Evolutionary conservation across 768 basidiomycete species (phyloP), one percentile per base, ranked within the genome.

Genomic region (Phlegmacium glaucopus): DNA sequence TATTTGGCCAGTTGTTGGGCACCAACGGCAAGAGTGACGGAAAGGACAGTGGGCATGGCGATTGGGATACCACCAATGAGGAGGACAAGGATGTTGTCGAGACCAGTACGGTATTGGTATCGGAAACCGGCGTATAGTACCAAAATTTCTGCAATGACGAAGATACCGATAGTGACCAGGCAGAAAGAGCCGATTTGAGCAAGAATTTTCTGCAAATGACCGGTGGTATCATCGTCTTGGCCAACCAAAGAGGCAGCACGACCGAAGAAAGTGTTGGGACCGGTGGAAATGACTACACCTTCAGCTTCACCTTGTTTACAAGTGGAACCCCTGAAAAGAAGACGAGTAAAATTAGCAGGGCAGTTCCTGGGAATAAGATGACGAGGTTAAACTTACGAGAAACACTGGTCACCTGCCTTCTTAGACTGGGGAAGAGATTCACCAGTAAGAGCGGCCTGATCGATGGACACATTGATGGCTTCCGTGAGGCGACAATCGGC

Each of bases 11-110:
- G 85, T 66, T 98, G 95, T 72, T 96, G 94, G 34, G 95, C 95
- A 72, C 95, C 95, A 64, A 98, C 94, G 44, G 95, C 95, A 63
- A 97, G 91, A 16, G 95, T 97, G 72, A 97, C 95, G 47, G 94
- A 96, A 51, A 98, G 72, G 55, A 97, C 94, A 51, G 95, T 98
- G 57, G 95, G 95, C 95, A 98, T 98, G 66, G 95, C 95, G 71
- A 97, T 98, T 61, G 95, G 95, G 64, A 98, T 98, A 77, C 95
- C 95, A 78, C 95, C 95, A 71, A 98, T 98, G 81, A 98, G 80
- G 67, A 98, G 90, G 55, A 97, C 95, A 28, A 98, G 83, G 72
- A 97, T 94, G 77, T 94, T 89, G 80, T 98, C 84, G 58, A 97
- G 86, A 74, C 94, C 95, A 51, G 85, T 85, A 60, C 95, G 90